Evolutionary conservation across 140 eudicot species (phyloP), one percentile per base, ranked within the genome.

Genomic region (Bidens hawaiensis): DNA sequence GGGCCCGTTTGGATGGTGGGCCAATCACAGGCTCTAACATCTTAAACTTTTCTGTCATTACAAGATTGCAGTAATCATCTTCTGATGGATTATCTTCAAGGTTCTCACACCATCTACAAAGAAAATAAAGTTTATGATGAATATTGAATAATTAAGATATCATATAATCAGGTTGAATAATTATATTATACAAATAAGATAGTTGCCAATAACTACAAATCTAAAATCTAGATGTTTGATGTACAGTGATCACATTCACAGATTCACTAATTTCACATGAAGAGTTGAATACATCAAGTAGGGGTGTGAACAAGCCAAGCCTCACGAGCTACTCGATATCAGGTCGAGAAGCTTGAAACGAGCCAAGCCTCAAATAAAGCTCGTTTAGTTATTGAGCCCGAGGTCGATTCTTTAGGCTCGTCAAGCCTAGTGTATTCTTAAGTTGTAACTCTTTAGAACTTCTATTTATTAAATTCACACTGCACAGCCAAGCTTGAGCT

Each of bases 1-100:
- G 86, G 18, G 87, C 79, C 70, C 71, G 85, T 77, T 91, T 91
- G 30, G 82, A 16, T 10, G 89, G 87, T 24, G 89, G 90, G 42
- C 82, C 89, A 65, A 86, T 82, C 27, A 85, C 72, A 11, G 83
- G 87, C 51, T 83, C 95, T 66, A 74, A 68, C 86, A 85, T 80
- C 70, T 75, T 79, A 17, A 75, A 75, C 70, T 75, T 82, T 68
- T 77, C 91, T n/a, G 81, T 70, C 88, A 82, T 80, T 51, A 76
- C 31, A 31, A 85, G 62, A 68, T 75, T 79, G 55, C 43, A 82
- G 81, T 84, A 78, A 57, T 78, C 81, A 48, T 82, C 89, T 73
- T 82, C 80, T 11, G 78, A 60, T 52, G 80, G 53, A 53, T 62
- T 70, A 27, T 80, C 86, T 67, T 85, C 94, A 62, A 85, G 76